Evolutionary conservation across 208 protist species (phyloP).

Genomic region (Crithidia acanthocephali): DNA sequence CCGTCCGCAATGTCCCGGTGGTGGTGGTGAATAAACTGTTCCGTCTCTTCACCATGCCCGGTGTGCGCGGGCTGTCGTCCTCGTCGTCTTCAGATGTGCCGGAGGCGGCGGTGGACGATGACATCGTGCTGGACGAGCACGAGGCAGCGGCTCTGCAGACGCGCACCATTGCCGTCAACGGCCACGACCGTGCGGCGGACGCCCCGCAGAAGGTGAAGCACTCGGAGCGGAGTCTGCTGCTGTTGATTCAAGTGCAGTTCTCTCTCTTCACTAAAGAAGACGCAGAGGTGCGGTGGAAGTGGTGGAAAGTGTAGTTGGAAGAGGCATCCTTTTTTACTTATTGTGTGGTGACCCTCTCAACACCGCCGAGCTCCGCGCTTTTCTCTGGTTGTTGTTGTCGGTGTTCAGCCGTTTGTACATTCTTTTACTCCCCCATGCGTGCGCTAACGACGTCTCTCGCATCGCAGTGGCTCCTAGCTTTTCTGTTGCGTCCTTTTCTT

Average conservation of each 20-base stretch:
- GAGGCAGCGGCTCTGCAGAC: background rate
- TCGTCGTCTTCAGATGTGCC: constrained; percentile 20
- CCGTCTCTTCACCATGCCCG: constrained; percentile 48
- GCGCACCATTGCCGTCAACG: background rate
- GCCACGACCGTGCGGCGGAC: background rate
- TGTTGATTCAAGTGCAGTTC: constrained; percentile 65
- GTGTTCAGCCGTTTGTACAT: too few relatives aligned
- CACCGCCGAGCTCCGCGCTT: too few relatives aligned
- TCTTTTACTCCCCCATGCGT: too few relatives aligned
- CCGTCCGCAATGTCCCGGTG: constrained; percentile 43
- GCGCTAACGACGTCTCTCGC: background rate
- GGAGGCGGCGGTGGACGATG: background rate
- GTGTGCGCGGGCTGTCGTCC: constrained; percentile 21
- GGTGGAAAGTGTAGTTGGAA: constrained; percentile 43
- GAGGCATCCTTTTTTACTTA: constrained; percentile 11
- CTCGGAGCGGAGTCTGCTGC: constrained; percentile 39
- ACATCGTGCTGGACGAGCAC: background rate
- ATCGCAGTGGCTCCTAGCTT: too few relatives aligned
- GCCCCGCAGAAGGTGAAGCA: background rate
- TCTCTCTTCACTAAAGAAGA: constrained; percentile 52
- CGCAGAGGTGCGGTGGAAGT: constrained; percentile 56
- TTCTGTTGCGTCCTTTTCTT: too few relatives aligned
- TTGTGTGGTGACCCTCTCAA: too few relatives aligned
- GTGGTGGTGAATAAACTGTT: constrained; percentile 69
- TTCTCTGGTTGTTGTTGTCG: too few relatives aligned